Evolutionary conservation across 2,329 filamentous ascomycete species (phyloP).

Genomic region (Keithomyces neogunnii): DNA sequence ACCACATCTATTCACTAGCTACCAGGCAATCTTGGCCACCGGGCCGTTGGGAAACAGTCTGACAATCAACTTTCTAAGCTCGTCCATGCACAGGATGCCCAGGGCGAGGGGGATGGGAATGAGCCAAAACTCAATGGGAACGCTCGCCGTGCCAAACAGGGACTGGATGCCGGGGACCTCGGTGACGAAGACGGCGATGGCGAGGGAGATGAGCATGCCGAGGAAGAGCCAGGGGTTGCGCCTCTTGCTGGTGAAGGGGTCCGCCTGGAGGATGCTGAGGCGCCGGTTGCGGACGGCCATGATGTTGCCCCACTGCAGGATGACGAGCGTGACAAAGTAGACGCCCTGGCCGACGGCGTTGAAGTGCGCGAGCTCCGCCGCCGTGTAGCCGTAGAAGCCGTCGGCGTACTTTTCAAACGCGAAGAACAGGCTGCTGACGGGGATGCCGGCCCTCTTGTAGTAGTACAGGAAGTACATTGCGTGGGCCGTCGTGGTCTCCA

Average conservation of each 20-base stretch:
- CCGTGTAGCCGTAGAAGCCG: constrained; percentile 40
- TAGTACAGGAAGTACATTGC: constrained; percentile 47
- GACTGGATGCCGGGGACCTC: constrained; percentile 40
- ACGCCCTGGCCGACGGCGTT: constrained; percentile 41
- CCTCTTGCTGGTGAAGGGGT: constrained; percentile 35
- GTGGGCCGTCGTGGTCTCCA: constrained; percentile 41
- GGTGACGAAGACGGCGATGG: constrained; percentile 45
- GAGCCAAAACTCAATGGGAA: constrained; percentile 44
- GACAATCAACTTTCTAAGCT: constrained; percentile 41
- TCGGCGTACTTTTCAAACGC: constrained; percentile 38
- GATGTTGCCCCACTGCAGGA: constrained; percentile 47
- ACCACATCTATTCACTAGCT: background rate
- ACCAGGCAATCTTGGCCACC: constrained; percentile 43
- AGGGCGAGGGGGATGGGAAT: constrained; percentile 41
- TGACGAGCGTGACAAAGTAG: constrained; percentile 46
- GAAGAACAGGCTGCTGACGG: constrained; percentile 38
- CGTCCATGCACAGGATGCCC: constrained; percentile 42
- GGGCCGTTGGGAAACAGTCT: constrained; percentile 34
- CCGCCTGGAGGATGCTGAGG: constrained; percentile 41
- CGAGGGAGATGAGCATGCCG: constrained; percentile 36
- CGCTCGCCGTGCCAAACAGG: constrained; percentile 38
- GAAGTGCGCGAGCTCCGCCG: constrained; percentile 35
- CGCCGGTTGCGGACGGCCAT: constrained; percentile 42
- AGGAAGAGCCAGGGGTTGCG: constrained; percentile 42
- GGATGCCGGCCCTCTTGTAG: constrained; percentile 38